Percentiles rank a stretch among this genome's conserved stretches.
Conservation (phyloP, 805 yeast species). For the Metschnikowia baotianmanensis region DNA sequence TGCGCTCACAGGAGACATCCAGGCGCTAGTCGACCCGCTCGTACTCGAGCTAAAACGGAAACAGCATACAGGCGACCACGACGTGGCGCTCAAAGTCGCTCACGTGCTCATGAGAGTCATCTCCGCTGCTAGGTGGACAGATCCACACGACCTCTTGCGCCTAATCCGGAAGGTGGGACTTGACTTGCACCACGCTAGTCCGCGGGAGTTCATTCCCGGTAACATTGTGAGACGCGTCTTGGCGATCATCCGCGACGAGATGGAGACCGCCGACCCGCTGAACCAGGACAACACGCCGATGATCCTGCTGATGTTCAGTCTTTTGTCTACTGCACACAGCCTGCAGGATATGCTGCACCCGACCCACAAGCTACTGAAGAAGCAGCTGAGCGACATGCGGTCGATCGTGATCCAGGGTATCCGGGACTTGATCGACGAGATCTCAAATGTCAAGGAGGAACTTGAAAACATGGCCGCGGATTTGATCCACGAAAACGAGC, state of each 20-base stretch:
- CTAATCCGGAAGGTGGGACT: constrained; percentile 75
- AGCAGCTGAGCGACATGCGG: constrained; percentile 62
- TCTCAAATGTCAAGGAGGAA: constrained; percentile 83
- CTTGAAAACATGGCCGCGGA: constrained; percentile 89
- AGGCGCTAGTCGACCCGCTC: constrained; percentile 36
- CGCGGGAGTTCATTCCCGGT: constrained; percentile 85
- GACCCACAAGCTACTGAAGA: constrained; percentile 33
- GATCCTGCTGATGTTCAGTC: constrained; percentile 82
- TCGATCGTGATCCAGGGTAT: constrained; percentile 89
- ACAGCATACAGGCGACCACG: constrained; percentile 76
- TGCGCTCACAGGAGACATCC: constrained; percentile 29
- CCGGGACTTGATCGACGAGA: constrained; percentile 88
- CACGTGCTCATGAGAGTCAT: constrained; percentile 84
- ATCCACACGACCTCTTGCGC: constrained; percentile 66
- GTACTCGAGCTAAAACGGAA: constrained; percentile 69
- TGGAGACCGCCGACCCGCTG: constrained; percentile 58
- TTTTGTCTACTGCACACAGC: constrained; percentile 53
- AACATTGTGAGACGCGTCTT: constrained; percentile 87
- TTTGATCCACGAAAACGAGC: constrained; percentile 88
- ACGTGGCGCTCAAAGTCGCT: constrained; percentile 82
- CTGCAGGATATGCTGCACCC: constrained; percentile 18
- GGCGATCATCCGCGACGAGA: constrained; percentile 84
- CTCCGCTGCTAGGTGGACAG: constrained; percentile 85
- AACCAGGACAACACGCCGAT: constrained; percentile 38
- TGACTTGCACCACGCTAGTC: constrained; percentile 73